Conservation (phyloP, 176 grass and related monocot genomes). For the Zoysia japonica region DNA sequence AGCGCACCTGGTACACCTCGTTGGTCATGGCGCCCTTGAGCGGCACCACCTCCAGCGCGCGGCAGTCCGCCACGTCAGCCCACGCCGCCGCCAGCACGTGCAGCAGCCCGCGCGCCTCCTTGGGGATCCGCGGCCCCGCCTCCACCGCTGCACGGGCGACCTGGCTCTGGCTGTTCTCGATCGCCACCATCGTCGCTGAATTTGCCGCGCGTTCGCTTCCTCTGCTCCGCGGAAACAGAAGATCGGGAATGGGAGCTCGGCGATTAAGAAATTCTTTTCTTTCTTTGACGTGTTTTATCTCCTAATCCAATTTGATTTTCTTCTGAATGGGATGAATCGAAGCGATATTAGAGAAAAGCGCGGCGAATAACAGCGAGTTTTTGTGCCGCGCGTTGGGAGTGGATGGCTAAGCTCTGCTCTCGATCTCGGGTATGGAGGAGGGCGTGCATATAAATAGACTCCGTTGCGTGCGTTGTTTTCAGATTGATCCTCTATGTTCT, state of each 20-base stretch:
- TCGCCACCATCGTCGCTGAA: constrained; percentile 60
- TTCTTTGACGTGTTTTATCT: background rate
- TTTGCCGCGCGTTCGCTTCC: background rate
- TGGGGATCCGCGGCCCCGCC: constrained; percentile 63
- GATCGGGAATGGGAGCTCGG: background rate
- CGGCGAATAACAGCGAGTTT: constrained; percentile 10
- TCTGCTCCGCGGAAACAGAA: background rate
- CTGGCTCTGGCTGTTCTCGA: constrained; percentile 51
- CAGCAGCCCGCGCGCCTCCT: constrained; percentile 77
- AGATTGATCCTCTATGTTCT: background rate
- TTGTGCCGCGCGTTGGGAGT: background rate
- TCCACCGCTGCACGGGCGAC: background rate
- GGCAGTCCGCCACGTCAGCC: constrained; percentile 71
- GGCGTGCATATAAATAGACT: constrained; percentile 48
- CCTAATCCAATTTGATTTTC: background rate
- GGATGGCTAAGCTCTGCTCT: background rate
- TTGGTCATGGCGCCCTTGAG: constrained; percentile 98
- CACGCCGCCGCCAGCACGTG: constrained; percentile 67
- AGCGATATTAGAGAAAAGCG: constrained; percentile 6
- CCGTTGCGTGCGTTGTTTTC: constrained; percentile 11
- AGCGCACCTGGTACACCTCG: constrained; percentile 88
- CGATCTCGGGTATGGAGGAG: background rate
- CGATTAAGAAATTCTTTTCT: background rate
- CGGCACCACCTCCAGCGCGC: constrained; percentile 71
- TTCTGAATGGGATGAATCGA: background rate